Evolutionary conservation across 2,329 filamentous ascomycete species (phyloP).

Genomic region (Diaporthe citrichinensis): DNA sequence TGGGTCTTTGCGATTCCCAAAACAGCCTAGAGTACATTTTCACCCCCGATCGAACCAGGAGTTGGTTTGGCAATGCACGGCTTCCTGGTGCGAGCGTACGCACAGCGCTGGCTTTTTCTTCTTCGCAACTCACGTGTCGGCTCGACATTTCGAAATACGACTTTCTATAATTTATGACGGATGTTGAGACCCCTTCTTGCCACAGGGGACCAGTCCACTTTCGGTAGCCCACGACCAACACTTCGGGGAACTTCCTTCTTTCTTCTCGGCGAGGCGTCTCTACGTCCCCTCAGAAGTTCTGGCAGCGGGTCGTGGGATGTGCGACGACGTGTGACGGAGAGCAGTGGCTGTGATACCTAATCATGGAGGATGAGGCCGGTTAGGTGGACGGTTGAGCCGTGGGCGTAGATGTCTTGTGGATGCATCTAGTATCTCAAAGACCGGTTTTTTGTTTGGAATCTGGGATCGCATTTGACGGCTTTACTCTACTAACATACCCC

Average conservation of each 20-base stretch:
- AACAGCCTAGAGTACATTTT: conserved; percentile 38
- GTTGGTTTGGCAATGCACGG: conserved; percentile 36
- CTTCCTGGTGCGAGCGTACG: conserved; percentile 39
- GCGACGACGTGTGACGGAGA: conserved; percentile 34
- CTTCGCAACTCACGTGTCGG: conserved; percentile 39
- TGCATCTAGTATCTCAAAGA: conserved; percentile 39
- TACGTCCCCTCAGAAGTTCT: conserved; percentile 37
- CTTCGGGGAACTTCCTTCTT: conserved; percentile 42
- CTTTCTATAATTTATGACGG: conserved; percentile 44
- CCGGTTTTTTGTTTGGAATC: conserved; percentile 41
- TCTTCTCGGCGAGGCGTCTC: conserved; percentile 36
- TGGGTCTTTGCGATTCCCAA: conserved; percentile 30
- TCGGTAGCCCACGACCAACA: conserved; percentile 42
- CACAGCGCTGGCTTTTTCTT: conserved; percentile 41
- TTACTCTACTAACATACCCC: conserved; percentile 43
- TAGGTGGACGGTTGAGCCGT: conserved; percentile 36
- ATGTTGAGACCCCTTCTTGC: conserved; percentile 37
- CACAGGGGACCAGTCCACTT: conserved; percentile 39
- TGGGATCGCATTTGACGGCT: conserved; percentile 43
- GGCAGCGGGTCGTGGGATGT: conserved; percentile 34
- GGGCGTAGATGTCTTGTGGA: conserved; percentile 39
- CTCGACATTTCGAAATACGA: conserved; percentile 42
- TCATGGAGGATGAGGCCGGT: conserved; percentile 36
- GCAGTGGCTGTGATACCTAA: conserved; percentile 39
- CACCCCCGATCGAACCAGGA: conserved; percentile 34